phyloP scores from a whole-genome alignment of 768 basidiomycete genomes.

The Tephrocybe rancida region DNA sequence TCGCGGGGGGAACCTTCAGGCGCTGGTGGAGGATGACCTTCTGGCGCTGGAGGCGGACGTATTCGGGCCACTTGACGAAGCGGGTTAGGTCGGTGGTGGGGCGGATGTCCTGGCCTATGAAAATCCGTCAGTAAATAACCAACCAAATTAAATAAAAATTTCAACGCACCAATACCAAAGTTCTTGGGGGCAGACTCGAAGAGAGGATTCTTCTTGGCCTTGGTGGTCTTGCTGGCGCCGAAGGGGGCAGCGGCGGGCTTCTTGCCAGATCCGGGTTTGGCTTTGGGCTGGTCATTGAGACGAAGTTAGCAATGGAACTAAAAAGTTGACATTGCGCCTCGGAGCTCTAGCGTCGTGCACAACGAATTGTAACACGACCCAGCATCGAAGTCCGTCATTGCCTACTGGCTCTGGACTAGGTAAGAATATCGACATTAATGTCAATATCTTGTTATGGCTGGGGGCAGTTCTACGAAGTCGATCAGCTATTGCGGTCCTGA shows the following conservation, averaged over 20 bases:
- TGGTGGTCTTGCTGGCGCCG: slow-evolving; percentile 73
- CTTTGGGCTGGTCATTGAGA: slow-evolving; percentile 94
- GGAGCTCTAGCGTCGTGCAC: slow-evolving; percentile 56
- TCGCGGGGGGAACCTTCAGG: slow-evolving; percentile 96
- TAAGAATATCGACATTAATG: slow-evolving; percentile 17
- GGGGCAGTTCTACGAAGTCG: slow-evolving; percentile 22
- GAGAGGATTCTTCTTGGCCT: slow-evolving; percentile 91
- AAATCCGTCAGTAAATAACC: background rate
- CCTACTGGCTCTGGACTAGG: slow-evolving; percentile 40
- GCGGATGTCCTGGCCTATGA: slow-evolving; percentile 87
- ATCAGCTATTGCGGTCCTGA: slow-evolving; percentile 8
- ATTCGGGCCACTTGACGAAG: slow-evolving; percentile 99
- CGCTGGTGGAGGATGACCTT: slow-evolving; percentile 98
- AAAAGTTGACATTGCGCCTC: slow-evolving; percentile 40
- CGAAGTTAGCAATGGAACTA: slow-evolving; percentile 54
- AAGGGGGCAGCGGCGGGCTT: slow-evolving; percentile 87
- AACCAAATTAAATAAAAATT: background rate
- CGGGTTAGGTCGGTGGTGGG: slow-evolving; percentile 90
- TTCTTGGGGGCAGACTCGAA: slow-evolving; percentile 90
- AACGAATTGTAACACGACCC: slow-evolving; percentile 31
- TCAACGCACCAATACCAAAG: slow-evolving; percentile 86
- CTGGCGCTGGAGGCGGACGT: slow-evolving; percentile 96
- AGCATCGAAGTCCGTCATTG: slow-evolving; percentile 41
- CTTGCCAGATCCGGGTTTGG: slow-evolving; percentile 72
- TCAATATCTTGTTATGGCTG: slow-evolving; percentile 18